Percentiles rank a stretch among this genome's conserved stretches.
phyloP scores from a whole-genome alignment of 2,329 filamentous ascomycete genomes.

The Beauveria asiatica region DNA sequence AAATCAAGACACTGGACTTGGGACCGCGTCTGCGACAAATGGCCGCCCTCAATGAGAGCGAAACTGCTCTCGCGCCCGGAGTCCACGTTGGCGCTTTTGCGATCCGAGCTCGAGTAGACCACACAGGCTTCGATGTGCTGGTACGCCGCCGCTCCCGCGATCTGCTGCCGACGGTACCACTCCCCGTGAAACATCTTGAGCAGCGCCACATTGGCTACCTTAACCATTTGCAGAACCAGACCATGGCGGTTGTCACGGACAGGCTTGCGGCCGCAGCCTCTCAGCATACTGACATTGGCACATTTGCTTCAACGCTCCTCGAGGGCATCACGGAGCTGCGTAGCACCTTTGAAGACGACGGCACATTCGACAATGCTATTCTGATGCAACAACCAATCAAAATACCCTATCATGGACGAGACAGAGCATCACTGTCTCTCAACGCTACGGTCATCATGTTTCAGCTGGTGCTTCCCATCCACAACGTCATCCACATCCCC shows the following conservation, averaged over 20 bases:
- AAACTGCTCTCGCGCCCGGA: constrained; percentile 39
- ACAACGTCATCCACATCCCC: constrained; percentile 41
- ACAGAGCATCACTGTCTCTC: constrained; percentile 10
- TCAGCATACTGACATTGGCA: constrained; percentile 7
- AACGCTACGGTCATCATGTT: constrained; percentile 40
- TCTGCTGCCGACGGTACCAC: constrained; percentile 49
- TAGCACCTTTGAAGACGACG: constrained; percentile 31
- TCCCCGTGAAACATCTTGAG: constrained; percentile 46
- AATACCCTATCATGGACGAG: constrained; percentile 28
- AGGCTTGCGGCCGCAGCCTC: background rate
- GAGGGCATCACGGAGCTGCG: constrained; percentile 32
- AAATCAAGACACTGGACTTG: constrained; percentile 58
- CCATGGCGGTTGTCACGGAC: constrained; percentile 24
- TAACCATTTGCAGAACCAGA: constrained; percentile 37
- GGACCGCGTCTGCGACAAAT: constrained; percentile 54
- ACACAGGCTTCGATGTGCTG: constrained; percentile 54
- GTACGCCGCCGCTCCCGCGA: constrained; percentile 48
- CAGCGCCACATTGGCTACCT: constrained; percentile 48
- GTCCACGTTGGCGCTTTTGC: constrained; percentile 53
- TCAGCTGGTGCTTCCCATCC: constrained; percentile 53
- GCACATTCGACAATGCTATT: constrained; percentile 37
- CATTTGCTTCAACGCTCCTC: constrained; percentile 38
- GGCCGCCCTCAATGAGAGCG: constrained; percentile 45
- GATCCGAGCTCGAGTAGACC: constrained; percentile 41
- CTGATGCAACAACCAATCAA: constrained; percentile 34